A percentile compares a stretch with the other conserved stretches of the same genome.
These are phyloP conservation scores for Datura wrightii DNA, from an alignment of 257 asterid species.

Conservation along the genomic window DNA sequence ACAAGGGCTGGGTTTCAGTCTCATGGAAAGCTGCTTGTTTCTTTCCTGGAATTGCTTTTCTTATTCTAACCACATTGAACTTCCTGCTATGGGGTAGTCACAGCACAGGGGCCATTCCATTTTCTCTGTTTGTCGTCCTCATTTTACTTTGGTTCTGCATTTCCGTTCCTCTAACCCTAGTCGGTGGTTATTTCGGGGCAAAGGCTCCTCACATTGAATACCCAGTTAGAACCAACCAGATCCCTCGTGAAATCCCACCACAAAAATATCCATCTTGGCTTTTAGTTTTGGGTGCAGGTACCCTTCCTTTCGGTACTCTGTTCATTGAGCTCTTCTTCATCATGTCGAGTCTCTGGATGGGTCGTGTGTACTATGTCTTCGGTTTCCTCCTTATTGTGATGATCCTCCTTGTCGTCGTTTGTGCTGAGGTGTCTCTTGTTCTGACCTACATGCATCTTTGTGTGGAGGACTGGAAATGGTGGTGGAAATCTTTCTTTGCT, in stretches of 20 bases:
- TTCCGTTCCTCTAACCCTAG: conserved; percentile 81
- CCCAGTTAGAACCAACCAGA: conserved; percentile 83
- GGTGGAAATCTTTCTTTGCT: conserved; percentile 96
- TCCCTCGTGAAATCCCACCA: conserved; percentile 87
- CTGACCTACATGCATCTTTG: conserved; percentile 92
- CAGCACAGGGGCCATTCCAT: conserved; percentile 92
- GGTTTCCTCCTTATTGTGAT: conserved; percentile 77
- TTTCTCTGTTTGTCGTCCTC: conserved; percentile 66
- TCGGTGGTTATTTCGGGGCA: conserved; percentile 83
- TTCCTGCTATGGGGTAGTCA: conserved; percentile 90
- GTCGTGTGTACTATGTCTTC: conserved; percentile 83
- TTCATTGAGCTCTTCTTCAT: conserved; percentile 94
- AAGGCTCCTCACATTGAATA: conserved; percentile 79
- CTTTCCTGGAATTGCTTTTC: conserved; percentile 78
- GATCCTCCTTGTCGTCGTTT: conserved; percentile 72
- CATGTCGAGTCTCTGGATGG: conserved; percentile 94
- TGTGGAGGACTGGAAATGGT: conserved; percentile 94
- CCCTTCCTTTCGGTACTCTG: conserved; percentile 95
- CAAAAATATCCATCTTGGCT: conserved; percentile 91
- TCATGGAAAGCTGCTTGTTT: conserved; percentile 89
- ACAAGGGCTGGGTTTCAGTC: conserved; percentile 84
- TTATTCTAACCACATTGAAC: conserved; percentile 70
- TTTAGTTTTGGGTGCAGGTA: conserved; percentile 86
- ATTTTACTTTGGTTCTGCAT: conserved; percentile 87
- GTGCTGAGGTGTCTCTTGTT: conserved; percentile 91